Evolutionary conservation across 2,329 filamentous ascomycete genomes (phyloP).

Genomic region (Atkinsonella texensis): DNA sequence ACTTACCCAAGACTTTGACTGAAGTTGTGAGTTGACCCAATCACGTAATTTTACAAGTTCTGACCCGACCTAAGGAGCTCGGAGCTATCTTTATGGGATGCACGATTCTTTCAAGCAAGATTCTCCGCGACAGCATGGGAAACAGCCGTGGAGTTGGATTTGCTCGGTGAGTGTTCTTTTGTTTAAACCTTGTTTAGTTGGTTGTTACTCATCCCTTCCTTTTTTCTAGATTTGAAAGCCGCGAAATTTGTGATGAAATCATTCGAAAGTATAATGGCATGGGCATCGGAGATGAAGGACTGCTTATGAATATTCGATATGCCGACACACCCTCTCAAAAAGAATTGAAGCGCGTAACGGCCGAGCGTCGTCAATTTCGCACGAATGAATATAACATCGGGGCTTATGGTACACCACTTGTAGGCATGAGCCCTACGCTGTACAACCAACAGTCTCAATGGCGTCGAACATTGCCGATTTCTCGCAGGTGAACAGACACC

Average conservation of each 20-base stretch:
- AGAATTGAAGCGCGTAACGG: conserved; percentile 89
- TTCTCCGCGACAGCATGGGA: conserved; percentile 81
- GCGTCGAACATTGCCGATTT: conserved; percentile 19
- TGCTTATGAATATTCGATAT: conserved; percentile 87
- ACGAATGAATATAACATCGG: conserved; percentile 87
- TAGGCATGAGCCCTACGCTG: conserved; percentile 36
- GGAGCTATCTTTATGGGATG: conserved; percentile 68
- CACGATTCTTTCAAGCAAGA: conserved; percentile 85
- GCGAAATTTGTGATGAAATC: conserved; percentile 81
- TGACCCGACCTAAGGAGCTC: conserved; percentile 43
- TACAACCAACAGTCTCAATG: conserved; percentile 26
- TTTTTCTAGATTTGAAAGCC: conserved; percentile 63
- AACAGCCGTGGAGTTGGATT: conserved; percentile 96
- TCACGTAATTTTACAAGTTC: background rate
- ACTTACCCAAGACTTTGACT: conserved; percentile 82
- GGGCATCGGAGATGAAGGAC: conserved; percentile 61
- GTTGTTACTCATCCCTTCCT: background rate
- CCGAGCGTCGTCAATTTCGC: conserved; percentile 87
- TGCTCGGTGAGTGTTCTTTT: conserved; percentile 55
- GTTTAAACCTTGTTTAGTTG: background rate
- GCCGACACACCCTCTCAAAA: conserved; percentile 96
- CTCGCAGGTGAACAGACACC: conserved; percentile 19
- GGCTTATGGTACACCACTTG: conserved; percentile 51
- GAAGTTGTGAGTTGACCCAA: conserved; percentile 56
- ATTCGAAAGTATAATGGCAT: conserved; percentile 78